Conservation (phyloP, 202 grass and related monocot genomes). For the Alloteropsis angusta region DNA sequence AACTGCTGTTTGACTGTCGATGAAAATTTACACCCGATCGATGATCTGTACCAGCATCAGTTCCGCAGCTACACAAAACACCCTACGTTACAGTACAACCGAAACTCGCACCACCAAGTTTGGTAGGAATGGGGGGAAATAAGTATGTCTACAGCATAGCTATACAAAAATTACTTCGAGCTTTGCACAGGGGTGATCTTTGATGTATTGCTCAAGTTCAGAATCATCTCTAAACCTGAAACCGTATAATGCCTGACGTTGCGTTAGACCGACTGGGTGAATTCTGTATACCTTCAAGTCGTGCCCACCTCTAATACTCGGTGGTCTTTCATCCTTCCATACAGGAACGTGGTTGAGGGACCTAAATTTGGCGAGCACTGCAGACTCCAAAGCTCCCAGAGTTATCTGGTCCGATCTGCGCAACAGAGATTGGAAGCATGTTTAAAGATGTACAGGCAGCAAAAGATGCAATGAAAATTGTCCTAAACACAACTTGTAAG, state of each 20-base stretch:
- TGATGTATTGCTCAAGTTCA: conserved; percentile 64
- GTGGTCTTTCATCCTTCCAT: conserved; percentile 92
- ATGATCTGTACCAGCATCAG: neutral
- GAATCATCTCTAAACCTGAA: conserved; percentile 69
- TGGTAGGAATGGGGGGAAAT: neutral
- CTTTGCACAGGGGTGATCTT: conserved; percentile 80
- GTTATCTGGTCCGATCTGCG: conserved; percentile 61
- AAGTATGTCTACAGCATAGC: conserved; percentile 9
- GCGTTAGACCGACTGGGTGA: conserved; percentile 73
- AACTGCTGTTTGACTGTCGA: neutral
- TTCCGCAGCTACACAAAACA: conserved; percentile 11
- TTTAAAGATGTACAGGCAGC: neutral
- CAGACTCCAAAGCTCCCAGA: conserved; percentile 44
- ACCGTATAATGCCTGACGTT: conserved; percentile 67
- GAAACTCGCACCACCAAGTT: neutral
- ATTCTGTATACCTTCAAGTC: conserved; percentile 75
- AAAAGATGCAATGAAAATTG: too few relatives aligned
- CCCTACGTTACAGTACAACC: conserved; percentile 24
- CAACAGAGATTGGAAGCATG: neutral
- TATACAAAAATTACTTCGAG: conserved; percentile 96
- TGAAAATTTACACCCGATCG: conserved; percentile 25
- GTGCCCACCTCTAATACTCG: conserved; percentile 55
- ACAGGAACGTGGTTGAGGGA: conserved; percentile 66
- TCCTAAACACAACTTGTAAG: too few relatives aligned
- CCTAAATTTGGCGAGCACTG: conserved; percentile 62